Percentiles rank a stretch among this genome's conserved stretches.
Evolutionary conservation across 2,329 filamentous ascomycete genomes (phyloP).

Genomic region (Xylariaceae sp.): DNA sequence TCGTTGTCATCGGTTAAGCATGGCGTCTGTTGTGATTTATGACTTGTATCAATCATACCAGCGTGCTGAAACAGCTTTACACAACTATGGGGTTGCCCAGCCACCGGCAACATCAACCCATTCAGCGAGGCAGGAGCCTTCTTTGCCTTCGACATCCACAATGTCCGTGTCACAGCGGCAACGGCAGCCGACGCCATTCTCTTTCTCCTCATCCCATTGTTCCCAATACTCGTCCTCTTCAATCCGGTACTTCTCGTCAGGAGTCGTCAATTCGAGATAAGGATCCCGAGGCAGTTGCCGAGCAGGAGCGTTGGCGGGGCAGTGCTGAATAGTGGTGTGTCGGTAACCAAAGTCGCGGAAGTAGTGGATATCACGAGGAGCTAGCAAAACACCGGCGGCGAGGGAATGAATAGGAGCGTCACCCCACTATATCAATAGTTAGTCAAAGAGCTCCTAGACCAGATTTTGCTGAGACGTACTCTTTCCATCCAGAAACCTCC

Average conservation of each 20-base stretch:
- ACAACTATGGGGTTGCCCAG: conserved; percentile 65
- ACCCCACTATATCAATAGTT: conserved; percentile 76
- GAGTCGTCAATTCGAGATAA: conserved; percentile 81
- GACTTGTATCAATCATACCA: conserved; percentile 11
- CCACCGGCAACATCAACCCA: conserved; percentile 98
- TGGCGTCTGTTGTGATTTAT: not conserved
- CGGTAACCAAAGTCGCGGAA: conserved; percentile 99
- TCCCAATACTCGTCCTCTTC: conserved; percentile 99
- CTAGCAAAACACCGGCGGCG: conserved; percentile 86
- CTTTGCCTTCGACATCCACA: conserved; percentile 96
- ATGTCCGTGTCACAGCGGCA: conserved; percentile 98
- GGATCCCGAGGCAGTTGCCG: conserved; percentile 82
- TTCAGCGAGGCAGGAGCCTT: conserved; percentile 91
- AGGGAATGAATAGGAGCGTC: conserved; percentile 98
- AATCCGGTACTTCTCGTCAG: conserved; percentile 80
- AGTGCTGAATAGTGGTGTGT: conserved; percentile 98
- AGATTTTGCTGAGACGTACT: conserved; percentile 56
- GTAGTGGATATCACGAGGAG: conserved; percentile 88
- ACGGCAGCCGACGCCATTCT: conserved; percentile 95
- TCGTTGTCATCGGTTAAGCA: not conserved
- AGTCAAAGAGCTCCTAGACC: conserved; percentile 36
- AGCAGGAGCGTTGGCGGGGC: conserved; percentile 90
- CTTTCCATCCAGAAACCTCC: conserved; percentile 99
- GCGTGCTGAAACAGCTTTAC: not conserved
- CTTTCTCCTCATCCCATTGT: conserved; percentile 81